Base-by-base conservation (phyloP, 108 stramenopile genomes). In the Fragilaria crotonensis region DNA sequence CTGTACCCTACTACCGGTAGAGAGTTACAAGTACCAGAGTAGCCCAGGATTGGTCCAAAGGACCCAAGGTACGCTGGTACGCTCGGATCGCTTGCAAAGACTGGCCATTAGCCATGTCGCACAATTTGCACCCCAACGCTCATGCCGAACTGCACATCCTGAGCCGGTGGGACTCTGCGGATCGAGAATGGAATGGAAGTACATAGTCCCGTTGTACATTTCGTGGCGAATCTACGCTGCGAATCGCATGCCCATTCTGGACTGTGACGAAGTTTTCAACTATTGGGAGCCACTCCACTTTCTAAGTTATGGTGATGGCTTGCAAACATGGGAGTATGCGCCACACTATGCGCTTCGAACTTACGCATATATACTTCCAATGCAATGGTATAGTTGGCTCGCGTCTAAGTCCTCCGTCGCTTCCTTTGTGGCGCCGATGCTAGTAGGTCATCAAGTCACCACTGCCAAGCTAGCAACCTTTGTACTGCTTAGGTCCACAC, bases 261-360 rank as follows among this genome's bases (percentile, higher is more conserved):
- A 99, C 65, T 98, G 97, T 62, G 99, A 99, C 59, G 99, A 99
- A 68, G 91, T 95, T 5, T 99, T 77, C 74, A 98, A 98, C 73
- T 99, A 98, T 64, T 99, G 97, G n/a, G 99, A 99, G 66, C 96
- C 94, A 23, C 68, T 98, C 5, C 97, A 98, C 64, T 95, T 87
- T 48, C 30, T 95, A 3, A 63, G 87, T 0, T 93, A 86, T 67
- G 89, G 88, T 4, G 57, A 49, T 44, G 83, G 76, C 9, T 56
- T 79, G 59, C 81, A 78, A 62, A 97, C 96, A 3, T 98, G 97
- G 98, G 96, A 99, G 71, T 97, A 99, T 60, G 74, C 91, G 2
- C 87, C 95, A 54, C 57, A 77, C 48, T 99, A 65, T 65, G 96
- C 96, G 18, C 70, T 99, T 20, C 81, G 98, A 47, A 94, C 95